Base-by-base conservation (phyloP, 1,284 basidiomycete genomes). In the Malassezia obtusa region DNA sequence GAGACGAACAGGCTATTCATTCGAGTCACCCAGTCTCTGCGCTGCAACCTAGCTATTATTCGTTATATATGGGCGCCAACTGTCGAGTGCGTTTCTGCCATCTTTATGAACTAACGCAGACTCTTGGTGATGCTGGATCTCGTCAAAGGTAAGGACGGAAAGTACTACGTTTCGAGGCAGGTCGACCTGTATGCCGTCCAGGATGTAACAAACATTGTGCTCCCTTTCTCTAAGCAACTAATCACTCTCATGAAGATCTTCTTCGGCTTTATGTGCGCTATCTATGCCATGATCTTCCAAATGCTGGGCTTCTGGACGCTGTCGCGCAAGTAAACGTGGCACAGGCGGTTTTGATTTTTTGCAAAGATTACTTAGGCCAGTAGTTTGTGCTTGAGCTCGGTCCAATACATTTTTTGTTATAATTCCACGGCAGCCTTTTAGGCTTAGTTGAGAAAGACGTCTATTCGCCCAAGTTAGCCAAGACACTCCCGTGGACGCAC, bases 111-210 rank as follows among this genome's bases (percentile, higher is more conserved):
- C 30, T 12, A 24, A 35, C 30, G 4, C 28, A 63, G 57, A 7
- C 61, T 73, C 38, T 30, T 73, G 15, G 64, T 72, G 24, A 54
- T 59, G 1, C 58, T 73, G 5, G 56, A 59, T 33, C 63, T 72
- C 1, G 61, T 64, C 38, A 57, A 63, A 1, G 64, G 65, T 9
- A 60, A 59, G 19, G 69, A 73, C 37, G 65, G 63, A 15, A 64
- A 64, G 48, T 65, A 66, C 53, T 73, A 73, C 59, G 37, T 73
- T 49, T 59, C 65, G 53, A 53, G 63, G 15, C 71, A 73, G 44
- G 51, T 68, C 37, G 71, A 73, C 46, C 50, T 63, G 12, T 73
- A 73, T 32, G 11, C 43, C 11, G 14, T 50, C 6, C 53, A 56
- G 49, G 48, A 56, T 17, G 14, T 45, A 15, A 10, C 28, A 11